Evolutionary conservation across 148 eudicot genomes (phyloP), one percentile per base, ranked within the genome.

Genomic region (Mesembryanthemum crystallinum): DNA sequence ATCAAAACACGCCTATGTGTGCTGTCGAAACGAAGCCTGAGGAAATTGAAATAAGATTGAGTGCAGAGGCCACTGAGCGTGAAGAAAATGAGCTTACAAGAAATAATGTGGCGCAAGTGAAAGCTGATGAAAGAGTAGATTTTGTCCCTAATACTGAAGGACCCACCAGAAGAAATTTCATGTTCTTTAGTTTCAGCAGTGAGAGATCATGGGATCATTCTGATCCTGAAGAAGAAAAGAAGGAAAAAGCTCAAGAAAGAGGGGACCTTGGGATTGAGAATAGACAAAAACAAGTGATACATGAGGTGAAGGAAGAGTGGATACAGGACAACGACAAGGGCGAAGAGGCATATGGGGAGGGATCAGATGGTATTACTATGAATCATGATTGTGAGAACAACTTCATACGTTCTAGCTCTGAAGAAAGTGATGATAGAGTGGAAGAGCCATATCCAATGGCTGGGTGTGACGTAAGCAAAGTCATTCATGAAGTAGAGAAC

Each of bases 331-430:
- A 76, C 57, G 55, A 45, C 66, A 80, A 76, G 61, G 55, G 37
- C 76, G 77, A 80, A 78, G 81, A 81, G 64, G 80, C 72, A 54
- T 79, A 57, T 74, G 73, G 13, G 35, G 77, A 72, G 68, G 66
- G 21, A 35, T 21, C 69, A 25, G 76, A 76, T 62, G 82, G 49
- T 49, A 58, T 63, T 45, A 76, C 51, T n/a, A 70, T 69, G 81
- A 77, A 58, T 63, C 62, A 72, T 52, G 85, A 80, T 77, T 35
- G 61, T 77, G 75, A 57, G 32, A 55, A 20, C 25, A 54, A 61
- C 68, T 51, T 62, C 35, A 29, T 45, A 81, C 67, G 67, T 51
- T 77, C 55, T 23, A 29, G 17, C 24, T 72, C 75, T 63, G 83
- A 77, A 51, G 84, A 71, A 81, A 59, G 35, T 82, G 83, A 69